Evolutionary conservation across 1,284 basidiomycete genomes (phyloP).

Genomic region (Ceratobasidium sp.): DNA sequence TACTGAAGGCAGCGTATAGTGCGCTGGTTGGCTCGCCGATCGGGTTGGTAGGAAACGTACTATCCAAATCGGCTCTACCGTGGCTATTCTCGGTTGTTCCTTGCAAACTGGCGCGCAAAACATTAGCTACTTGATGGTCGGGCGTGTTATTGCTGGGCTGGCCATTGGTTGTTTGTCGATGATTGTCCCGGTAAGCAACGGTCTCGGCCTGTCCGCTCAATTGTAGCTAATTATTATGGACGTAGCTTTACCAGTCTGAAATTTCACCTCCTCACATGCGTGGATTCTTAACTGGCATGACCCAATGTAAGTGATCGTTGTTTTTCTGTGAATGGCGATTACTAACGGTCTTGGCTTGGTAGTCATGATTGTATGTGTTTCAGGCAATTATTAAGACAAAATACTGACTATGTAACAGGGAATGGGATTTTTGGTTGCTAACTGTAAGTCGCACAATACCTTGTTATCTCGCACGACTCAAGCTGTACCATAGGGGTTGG

Average conservation of each 20-base stretch:
- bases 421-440: slow-evolving; percentile 53
- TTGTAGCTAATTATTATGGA: background rate
- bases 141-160: slow-evolving; percentile 55
- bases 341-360: background rate
- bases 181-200: slow-evolving; percentile 53
- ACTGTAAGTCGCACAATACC: slow-evolving; percentile 41
- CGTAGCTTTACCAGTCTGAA: slow-evolving; percentile 51
- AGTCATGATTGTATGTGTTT: slow-evolving; percentile 45
- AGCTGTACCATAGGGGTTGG: slow-evolving; percentile 51
- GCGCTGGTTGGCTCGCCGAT: slow-evolving; percentile 51
- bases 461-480: slow-evolving; percentile 14
- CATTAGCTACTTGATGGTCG: slow-evolving; percentile 57
- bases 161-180: slow-evolving; percentile 55
- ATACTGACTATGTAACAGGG: slow-evolving; percentile 26
- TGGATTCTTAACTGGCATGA: slow-evolving; percentile 58
- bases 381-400: background rate
- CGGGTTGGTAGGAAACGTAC: slow-evolving; percentile 54
- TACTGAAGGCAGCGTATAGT: slow-evolving; percentile 12
- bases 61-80: slow-evolving; percentile 54
- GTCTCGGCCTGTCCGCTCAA: slow-evolving; percentile 44
- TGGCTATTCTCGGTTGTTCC: slow-evolving; percentile 54
- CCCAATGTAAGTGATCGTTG: slow-evolving; percentile 49
- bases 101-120: slow-evolving; percentile 55
- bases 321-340: background rate
- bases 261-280: slow-evolving; percentile 55